These are phyloP conservation scores for Plasmodium sp. DNA, from an alignment of 169 alveolate genomes.

Conservation along the genomic window DNA sequence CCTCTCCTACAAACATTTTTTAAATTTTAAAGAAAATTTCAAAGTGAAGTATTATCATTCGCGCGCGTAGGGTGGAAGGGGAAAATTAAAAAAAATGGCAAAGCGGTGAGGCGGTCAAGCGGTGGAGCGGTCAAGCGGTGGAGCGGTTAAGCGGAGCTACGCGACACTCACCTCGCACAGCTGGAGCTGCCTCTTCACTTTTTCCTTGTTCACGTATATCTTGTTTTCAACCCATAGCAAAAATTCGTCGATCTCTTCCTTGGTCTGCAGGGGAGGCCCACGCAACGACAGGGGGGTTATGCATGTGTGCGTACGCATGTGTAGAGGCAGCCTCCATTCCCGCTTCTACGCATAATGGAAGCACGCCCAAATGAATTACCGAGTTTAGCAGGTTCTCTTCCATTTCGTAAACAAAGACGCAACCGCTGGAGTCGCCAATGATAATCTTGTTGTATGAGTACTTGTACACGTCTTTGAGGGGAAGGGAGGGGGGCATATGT, in stretches of 20 bases:
- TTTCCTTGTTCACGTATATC: conserved; percentile 50
- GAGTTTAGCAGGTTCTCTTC: conserved; percentile 47
- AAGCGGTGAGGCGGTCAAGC: not conserved
- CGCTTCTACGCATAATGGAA: not conserved
- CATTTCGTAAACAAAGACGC: conserved; percentile 68
- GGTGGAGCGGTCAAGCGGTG: not conserved
- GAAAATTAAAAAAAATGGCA: conserved; percentile 8
- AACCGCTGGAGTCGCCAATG: conserved; percentile 72
- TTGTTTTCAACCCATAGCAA: conserved; percentile 54
- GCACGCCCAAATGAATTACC: conserved; percentile 14
- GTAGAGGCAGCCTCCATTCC: not conserved
- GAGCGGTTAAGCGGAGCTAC: not conserved
- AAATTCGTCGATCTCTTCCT: conserved; percentile 60
- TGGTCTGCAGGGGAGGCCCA: conserved; percentile 1
- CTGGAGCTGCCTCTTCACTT: conserved; percentile 36
- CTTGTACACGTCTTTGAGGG: conserved; percentile 26
- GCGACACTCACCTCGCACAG: conserved; percentile 12
- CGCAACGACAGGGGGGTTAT: not conserved
- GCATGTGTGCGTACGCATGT: not conserved
- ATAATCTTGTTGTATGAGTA: conserved; percentile 62
- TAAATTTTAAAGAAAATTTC: conserved; percentile 6
- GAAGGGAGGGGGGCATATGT: not conserved
- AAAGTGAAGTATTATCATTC: not conserved
- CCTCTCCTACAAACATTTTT: conserved; percentile 56
- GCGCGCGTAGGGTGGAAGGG: not conserved